A percentile compares a stretch with the other conserved stretches of the same genome.
Evolutionary conservation across 768 basidiomycete species (phyloP).

Genomic region (Boletus rubropictus): DNA sequence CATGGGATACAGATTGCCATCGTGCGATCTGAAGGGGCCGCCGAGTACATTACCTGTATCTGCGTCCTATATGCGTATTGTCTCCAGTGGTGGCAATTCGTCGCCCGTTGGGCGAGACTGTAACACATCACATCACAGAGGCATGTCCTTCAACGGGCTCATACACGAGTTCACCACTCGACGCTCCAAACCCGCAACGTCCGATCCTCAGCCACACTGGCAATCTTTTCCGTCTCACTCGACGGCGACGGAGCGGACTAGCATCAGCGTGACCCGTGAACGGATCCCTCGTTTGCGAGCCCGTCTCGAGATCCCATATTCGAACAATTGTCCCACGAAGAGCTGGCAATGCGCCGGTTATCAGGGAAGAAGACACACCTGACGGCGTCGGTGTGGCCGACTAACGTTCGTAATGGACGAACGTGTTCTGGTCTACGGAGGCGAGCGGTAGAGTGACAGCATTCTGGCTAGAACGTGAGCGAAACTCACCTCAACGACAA

Average conservation of each 20-base stretch:
- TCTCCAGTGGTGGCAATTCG: slow-evolving; percentile 31
- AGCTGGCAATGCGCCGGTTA: slow-evolving; percentile 19
- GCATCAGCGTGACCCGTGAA: slow-evolving; percentile 26
- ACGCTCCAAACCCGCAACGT: slow-evolving; percentile 26
- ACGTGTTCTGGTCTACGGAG: slow-evolving; percentile 22
- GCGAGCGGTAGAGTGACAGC: slow-evolving; percentile 21
- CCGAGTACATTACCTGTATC: slow-evolving; percentile 21
- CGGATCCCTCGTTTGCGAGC: slow-evolving; percentile 9
- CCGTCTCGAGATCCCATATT: slow-evolving; percentile 25
- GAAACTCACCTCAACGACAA: neutral
- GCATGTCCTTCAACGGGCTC: slow-evolving; percentile 27
- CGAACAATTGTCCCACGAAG: slow-evolving; percentile 26
- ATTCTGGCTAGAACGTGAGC: slow-evolving; percentile 1
- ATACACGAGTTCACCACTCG: slow-evolving; percentile 17
- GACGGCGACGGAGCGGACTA: slow-evolving; percentile 28
- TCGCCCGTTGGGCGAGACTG: slow-evolving; percentile 30
- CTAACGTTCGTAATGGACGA: slow-evolving; percentile 24
- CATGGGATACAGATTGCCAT: slow-evolving; percentile 31
- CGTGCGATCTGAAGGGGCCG: slow-evolving; percentile 28
- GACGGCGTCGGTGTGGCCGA: slow-evolving; percentile 30
- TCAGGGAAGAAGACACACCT: slow-evolving; percentile 27
- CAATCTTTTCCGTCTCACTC: slow-evolving; percentile 25
- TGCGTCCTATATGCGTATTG: slow-evolving; percentile 29
- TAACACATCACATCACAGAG: slow-evolving; percentile 25
- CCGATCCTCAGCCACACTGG: slow-evolving; percentile 26